These are phyloP conservation scores for Elasticomyces elasticus DNA, from an alignment of 495 filamentous ascomycete genomes.

Conservation along the genomic window DNA sequence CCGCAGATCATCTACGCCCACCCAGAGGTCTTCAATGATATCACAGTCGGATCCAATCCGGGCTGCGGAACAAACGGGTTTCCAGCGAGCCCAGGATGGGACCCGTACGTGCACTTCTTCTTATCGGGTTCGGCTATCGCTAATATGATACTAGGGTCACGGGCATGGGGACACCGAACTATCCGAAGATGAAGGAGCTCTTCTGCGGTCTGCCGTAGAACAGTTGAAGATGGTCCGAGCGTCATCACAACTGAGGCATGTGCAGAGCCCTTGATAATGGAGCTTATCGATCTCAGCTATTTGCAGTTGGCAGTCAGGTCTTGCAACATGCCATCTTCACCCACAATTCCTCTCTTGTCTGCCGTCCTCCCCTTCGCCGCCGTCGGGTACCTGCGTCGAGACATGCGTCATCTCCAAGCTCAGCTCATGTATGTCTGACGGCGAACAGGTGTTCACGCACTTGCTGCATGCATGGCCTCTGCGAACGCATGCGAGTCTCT, in stretches of 20 bases:
- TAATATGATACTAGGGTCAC: no score
- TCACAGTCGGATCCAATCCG: slow-evolving; percentile 39
- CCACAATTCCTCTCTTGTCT: no score
- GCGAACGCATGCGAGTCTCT: not conserved
- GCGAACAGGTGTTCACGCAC: not conserved
- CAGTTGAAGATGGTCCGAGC: no score
- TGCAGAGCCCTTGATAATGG: no score
- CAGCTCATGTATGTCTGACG: not conserved
- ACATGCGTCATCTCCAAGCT: not conserved
- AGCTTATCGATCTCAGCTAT: no score
- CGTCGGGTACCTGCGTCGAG: slow-evolving; percentile 5
- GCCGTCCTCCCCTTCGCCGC: no score
- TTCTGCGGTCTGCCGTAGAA: slow-evolving; percentile 16
- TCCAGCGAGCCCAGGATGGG: slow-evolving; percentile 34
- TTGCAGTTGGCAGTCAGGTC: no score
- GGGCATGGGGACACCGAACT: slow-evolving; percentile 30
- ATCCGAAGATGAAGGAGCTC: slow-evolving; percentile 11
- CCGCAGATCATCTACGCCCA: slow-evolving; percentile 50
- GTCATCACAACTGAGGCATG: no score
- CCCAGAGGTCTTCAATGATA: slow-evolving; percentile 51
- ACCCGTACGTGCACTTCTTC: no score
- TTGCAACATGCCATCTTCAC: no score
- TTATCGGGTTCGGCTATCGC: no score
- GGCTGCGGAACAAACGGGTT: slow-evolving; percentile 17
- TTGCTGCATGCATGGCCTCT: not conserved